Conservation (phyloP, 1,284 basidiomycete genomes). For the Rhizoctonia solani region DNA sequence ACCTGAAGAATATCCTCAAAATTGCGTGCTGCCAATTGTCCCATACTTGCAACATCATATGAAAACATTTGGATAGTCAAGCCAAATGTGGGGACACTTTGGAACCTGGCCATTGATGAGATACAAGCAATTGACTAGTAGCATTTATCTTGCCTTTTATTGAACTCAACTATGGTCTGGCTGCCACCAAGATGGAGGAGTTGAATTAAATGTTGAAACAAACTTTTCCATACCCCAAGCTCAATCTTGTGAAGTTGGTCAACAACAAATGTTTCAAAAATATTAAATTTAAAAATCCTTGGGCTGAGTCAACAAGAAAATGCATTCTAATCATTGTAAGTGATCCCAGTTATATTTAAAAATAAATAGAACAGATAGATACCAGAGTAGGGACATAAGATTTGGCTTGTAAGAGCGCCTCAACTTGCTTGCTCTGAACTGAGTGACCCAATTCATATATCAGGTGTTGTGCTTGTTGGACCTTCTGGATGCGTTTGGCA, state of each 20-base stretch:
- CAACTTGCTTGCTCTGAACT: slow-evolving; percentile 14
- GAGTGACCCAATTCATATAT: slow-evolving; percentile 13
- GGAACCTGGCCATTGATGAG: not conserved
- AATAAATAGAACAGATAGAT: slow-evolving; percentile 25
- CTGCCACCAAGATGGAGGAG: slow-evolving; percentile 42
- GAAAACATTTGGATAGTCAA: slow-evolving; percentile 33
- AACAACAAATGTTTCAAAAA: slow-evolving; percentile 37
- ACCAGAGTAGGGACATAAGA: slow-evolving; percentile 35
- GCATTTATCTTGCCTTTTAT: slow-evolving; percentile 14
- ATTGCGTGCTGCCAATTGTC: slow-evolving; percentile 32
- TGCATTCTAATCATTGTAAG: slow-evolving; percentile 42
- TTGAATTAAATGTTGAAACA: slow-evolving; percentile 46
- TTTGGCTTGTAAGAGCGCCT: slow-evolving; percentile 11
- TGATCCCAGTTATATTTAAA: no score
- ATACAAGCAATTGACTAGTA: no score
- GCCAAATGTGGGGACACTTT: slow-evolving; percentile 34
- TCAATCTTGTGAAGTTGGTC: slow-evolving; percentile 44
- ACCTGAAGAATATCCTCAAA: slow-evolving; percentile 33
- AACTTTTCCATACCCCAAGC: slow-evolving; percentile 42
- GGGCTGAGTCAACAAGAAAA: slow-evolving; percentile 34
- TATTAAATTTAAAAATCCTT: slow-evolving; percentile 35
- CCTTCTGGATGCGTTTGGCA: not conserved
- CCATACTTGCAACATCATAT: slow-evolving; percentile 34
- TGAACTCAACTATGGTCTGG: slow-evolving; percentile 3
- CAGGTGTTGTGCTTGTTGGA: slow-evolving; percentile 3